Conservation (phyloP, 2,329 filamentous ascomycete species). For the Coleophoma cylindrospora region DNA sequence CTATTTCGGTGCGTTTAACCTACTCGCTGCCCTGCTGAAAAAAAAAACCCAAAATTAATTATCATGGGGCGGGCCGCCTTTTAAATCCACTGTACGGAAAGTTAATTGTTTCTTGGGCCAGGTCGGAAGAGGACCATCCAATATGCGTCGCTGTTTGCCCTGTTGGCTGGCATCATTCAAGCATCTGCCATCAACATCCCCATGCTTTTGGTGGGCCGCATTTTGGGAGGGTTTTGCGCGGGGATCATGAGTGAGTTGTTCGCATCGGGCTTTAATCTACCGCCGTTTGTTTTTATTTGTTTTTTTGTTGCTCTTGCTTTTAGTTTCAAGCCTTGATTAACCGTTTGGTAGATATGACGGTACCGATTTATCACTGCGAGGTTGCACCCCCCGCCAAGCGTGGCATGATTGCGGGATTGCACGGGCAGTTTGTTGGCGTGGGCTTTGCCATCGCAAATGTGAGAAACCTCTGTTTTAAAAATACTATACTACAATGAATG, state of each 20-base stretch:
- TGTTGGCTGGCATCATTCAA: not conserved
- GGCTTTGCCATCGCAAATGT: constrained; percentile 47
- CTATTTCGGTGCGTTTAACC: not conserved
- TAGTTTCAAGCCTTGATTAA: not conserved
- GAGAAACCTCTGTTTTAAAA: not conserved
- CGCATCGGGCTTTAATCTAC: too few species aligned
- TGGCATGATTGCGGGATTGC: constrained; percentile 23
- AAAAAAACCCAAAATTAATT: not conserved
- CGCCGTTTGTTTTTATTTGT: too few species aligned
- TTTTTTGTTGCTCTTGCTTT: too few species aligned
- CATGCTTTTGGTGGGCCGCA: not conserved
- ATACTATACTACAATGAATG: not conserved
- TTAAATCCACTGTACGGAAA: not conserved
- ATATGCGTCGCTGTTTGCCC: not conserved
- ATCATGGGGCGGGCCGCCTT: not conserved
- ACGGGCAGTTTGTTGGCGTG: constrained; percentile 43
- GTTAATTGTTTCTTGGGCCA: not conserved
- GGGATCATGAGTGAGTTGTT: not conserved
- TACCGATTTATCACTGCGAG: constrained; percentile 18
- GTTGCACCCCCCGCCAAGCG: constrained; percentile 12
- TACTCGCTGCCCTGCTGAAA: not conserved
- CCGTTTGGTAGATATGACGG: not conserved
- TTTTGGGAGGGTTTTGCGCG: not conserved
- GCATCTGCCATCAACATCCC: not conserved
- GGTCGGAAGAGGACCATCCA: not conserved